Percentiles rank a stretch among this genome's conserved stretches.
Evolutionary conservation across 106 monocot species (phyloP).

Genomic region (Apostasia ramifera): DNA sequence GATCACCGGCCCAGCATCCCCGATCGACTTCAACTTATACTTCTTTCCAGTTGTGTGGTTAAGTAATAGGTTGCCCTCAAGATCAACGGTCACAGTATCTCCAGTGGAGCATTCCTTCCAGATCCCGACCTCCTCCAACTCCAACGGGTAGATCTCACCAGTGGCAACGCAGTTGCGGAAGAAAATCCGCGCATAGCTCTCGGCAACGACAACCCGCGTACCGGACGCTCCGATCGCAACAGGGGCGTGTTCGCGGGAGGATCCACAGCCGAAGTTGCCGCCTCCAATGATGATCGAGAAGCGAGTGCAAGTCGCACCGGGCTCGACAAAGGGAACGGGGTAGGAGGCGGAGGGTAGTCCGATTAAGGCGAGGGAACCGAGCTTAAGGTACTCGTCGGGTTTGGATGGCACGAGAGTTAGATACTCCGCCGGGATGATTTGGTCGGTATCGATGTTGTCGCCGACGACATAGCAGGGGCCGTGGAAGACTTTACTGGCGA

Average conservation of each 20-base stretch:
- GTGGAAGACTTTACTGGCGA: slow-evolving; percentile 41
- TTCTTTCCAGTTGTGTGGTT: slow-evolving; percentile 83
- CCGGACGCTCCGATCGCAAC: slow-evolving; percentile 91
- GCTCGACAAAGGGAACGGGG: slow-evolving; percentile 66
- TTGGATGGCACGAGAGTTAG: slow-evolving; percentile 96
- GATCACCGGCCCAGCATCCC: slow-evolving; percentile 91
- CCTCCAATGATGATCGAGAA: slow-evolving; percentile 78
- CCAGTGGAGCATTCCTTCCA: slow-evolving; percentile 73
- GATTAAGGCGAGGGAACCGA: slow-evolving; percentile 67
- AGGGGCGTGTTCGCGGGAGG: slow-evolving; percentile 95
- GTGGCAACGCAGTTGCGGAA: slow-evolving; percentile 94
- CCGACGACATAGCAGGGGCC: slow-evolving; percentile 88
- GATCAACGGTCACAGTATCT: slow-evolving; percentile 74
- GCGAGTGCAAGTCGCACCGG: slow-evolving; percentile 30
- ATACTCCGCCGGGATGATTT: slow-evolving; percentile 96
- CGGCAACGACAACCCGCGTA: slow-evolving; percentile 59
- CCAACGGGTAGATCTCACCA: slow-evolving; percentile 88
- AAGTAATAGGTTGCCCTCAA: slow-evolving; percentile 33
- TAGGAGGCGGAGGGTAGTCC: slow-evolving; percentile 71
- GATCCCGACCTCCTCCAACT: slow-evolving; percentile 47
- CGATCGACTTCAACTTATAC: slow-evolving; percentile 78
- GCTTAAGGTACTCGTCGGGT: slow-evolving; percentile 88
- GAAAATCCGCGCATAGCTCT: slow-evolving; percentile 84
- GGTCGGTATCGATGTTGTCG: slow-evolving; percentile 98
- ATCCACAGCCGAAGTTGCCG: slow-evolving; percentile 93